Evolutionary conservation across 352 stramenopile genomes (phyloP).

Genomic region (Globisporangium heterothallicum): DNA sequence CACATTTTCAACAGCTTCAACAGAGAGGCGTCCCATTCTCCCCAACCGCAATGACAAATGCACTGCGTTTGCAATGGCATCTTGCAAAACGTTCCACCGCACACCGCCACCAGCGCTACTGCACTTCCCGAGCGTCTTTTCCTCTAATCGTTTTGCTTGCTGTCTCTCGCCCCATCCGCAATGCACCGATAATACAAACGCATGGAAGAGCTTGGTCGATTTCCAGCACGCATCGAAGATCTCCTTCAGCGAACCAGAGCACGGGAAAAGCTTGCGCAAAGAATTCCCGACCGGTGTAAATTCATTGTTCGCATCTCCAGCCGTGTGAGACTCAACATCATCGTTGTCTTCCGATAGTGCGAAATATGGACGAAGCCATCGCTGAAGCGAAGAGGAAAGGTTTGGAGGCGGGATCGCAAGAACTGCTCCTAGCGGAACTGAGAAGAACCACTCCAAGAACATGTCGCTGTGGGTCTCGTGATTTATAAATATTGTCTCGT

Average conservation of each 20-base stretch:
- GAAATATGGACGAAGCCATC: constrained; percentile 69
- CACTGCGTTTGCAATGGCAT: constrained; percentile 64
- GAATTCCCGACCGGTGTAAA: constrained; percentile 22
- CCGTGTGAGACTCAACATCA: constrained; percentile 18
- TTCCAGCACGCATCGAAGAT: constrained; percentile 64
- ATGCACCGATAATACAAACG: constrained; percentile 65
- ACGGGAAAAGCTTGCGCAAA: constrained; percentile 34
- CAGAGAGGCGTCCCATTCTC: constrained; percentile 51
- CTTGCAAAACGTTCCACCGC: constrained; percentile 68
- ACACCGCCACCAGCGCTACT: constrained; percentile 48
- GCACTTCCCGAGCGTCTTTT: constrained; percentile 65
- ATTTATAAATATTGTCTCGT: constrained; percentile 54
- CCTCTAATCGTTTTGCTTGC: constrained; percentile 64
- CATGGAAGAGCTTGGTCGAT: constrained; percentile 56
- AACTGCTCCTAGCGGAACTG: constrained; percentile 53
- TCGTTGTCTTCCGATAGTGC: constrained; percentile 26
- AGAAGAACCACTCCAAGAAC: constrained; percentile 84
- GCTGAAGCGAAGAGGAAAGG: constrained; percentile 66
- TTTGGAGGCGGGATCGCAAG: constrained; percentile 56
- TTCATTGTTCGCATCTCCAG: constrained; percentile 22
- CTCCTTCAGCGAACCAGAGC: constrained; percentile 26
- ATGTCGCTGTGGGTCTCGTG: constrained; percentile 38
- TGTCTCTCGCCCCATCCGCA: constrained; percentile 59
- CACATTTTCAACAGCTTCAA: constrained; percentile 68
- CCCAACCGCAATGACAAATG: constrained; percentile 70